phyloP scores from a whole-genome alignment of 768 basidiomycete species.

The Tubosaeta sp. region DNA sequence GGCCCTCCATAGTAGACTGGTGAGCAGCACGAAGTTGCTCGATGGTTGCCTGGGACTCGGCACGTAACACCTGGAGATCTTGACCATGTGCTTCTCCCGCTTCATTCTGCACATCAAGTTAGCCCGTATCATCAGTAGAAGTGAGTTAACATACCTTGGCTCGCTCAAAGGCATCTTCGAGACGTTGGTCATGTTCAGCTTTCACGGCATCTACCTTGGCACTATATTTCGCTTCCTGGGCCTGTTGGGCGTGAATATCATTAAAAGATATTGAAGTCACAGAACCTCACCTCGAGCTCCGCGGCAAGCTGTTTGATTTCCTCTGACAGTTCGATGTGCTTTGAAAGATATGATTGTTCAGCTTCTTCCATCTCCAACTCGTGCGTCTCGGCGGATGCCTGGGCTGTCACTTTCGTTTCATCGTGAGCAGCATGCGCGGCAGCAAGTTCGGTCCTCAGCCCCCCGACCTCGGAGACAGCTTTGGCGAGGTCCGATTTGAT shows the following conservation, averaged over 20 bases:
- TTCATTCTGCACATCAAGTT: slow-evolving; percentile 47
- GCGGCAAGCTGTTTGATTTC: slow-evolving; percentile 51
- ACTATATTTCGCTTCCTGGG: slow-evolving; percentile 65
- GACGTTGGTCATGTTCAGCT: slow-evolving; percentile 54
- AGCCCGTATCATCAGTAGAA: neutral
- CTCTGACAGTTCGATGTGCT: slow-evolving; percentile 49
- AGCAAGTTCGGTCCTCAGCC: slow-evolving; percentile 45
- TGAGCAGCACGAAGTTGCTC: slow-evolving; percentile 67
- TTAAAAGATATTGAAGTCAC: neutral
- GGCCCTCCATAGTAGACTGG: slow-evolving; percentile 51
- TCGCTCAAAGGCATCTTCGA: slow-evolving; percentile 69
- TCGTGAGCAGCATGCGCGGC: slow-evolving; percentile 45
- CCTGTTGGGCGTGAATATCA: slow-evolving; percentile 35
- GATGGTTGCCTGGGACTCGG: slow-evolving; percentile 58
- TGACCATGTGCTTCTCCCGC: slow-evolving; percentile 64
- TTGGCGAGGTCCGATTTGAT: slow-evolving; percentile 42
- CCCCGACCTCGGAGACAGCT: slow-evolving; percentile 41
- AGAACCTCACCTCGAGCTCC: slow-evolving; percentile 59
- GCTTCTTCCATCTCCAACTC: slow-evolving; percentile 47
- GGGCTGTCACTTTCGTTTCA: slow-evolving; percentile 41
- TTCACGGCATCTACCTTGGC: slow-evolving; percentile 63
- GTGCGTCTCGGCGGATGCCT: slow-evolving; percentile 46
- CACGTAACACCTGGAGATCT: slow-evolving; percentile 69
- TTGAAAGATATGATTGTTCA: slow-evolving; percentile 45
- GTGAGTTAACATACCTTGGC: slow-evolving; percentile 56